A percentile compares a stretch with the other conserved stretches of the same genome.
phyloP scores from a whole-genome alignment of 1,139 yeast species.

The Debaryomycetaceae sp. region DNA sequence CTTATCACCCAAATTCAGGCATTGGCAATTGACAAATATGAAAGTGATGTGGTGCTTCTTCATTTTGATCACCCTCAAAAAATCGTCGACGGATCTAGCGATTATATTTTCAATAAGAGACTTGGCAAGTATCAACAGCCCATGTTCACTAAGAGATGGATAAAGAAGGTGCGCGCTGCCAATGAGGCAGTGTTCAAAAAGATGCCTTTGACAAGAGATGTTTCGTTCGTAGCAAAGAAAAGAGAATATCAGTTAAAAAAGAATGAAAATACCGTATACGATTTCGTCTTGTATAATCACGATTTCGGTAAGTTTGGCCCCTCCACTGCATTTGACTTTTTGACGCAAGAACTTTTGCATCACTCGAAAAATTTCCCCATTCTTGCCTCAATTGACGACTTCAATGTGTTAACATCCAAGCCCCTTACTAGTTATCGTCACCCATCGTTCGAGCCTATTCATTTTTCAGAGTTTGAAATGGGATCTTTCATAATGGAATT shows the following conservation, averaged over 20 bases:
- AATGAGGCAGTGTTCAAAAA: slow-evolving; percentile 51
- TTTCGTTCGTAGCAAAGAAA: slow-evolving; percentile 31
- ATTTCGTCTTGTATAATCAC: slow-evolving; percentile 32
- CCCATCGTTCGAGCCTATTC: slow-evolving; percentile 54
- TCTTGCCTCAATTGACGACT: slow-evolving; percentile 69
- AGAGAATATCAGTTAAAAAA: slow-evolving; percentile 35
- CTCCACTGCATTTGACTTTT: slow-evolving; percentile 43
- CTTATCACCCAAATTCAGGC: slow-evolving; percentile 72
- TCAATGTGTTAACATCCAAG: slow-evolving; percentile 59
- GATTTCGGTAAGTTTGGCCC: slow-evolving; percentile 39
- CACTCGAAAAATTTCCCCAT: slow-evolving; percentile 53
- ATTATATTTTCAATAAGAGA: slow-evolving; percentile 55
- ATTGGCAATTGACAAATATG: slow-evolving; percentile 38
- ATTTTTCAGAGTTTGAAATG: slow-evolving; percentile 62
- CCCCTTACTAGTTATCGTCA: slow-evolving; percentile 62
- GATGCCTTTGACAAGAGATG: slow-evolving; percentile 47
- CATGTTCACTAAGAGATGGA: slow-evolving; percentile 64
- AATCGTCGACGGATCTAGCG: slow-evolving; percentile 69
- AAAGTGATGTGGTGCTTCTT: slow-evolving; percentile 52
- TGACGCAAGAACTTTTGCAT: slow-evolving; percentile 52
- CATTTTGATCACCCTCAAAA: slow-evolving; percentile 64
- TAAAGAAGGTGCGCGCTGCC: slow-evolving; percentile 54
- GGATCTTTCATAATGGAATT: slow-evolving; percentile 57
- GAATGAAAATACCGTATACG: slow-evolving; percentile 42
- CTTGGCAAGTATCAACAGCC: slow-evolving; percentile 68